These are phyloP conservation scores for Brasenia schreberi DNA, from an alignment of 164 flowering plant genomes.

Conservation along the genomic window DNA sequence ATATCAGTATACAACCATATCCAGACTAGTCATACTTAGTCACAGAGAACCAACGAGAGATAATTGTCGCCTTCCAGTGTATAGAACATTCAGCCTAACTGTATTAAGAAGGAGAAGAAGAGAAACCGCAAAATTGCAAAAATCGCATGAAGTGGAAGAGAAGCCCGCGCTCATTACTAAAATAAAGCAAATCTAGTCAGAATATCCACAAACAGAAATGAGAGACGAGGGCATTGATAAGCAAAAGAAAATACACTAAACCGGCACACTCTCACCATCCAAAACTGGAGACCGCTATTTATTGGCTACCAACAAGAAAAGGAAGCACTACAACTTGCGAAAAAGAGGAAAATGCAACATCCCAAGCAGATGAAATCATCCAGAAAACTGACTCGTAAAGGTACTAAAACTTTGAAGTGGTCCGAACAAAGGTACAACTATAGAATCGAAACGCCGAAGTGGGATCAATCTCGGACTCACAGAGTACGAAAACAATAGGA, in stretches of 20 bases:
- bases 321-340: not conserved
- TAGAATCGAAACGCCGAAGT: not conserved
- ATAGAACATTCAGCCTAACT: not conserved
- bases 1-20: too few relatives aligned
- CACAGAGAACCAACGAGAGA: too few relatives aligned
- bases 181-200: not conserved
- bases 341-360: not conserved
- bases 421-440: not conserved
- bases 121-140: not conserved
- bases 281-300: not conserved
- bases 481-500: not conserved
- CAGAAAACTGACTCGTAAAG: not conserved
- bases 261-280: not conserved
- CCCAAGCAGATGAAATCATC: not conserved
- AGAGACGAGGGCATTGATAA: not conserved
- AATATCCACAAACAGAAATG: not conserved
- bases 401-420: not conserved
- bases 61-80: too few relatives aligned
- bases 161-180: not conserved
- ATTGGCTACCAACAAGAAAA: not conserved
- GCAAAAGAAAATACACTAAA: not conserved
- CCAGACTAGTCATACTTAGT: too few relatives aligned
- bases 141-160: not conserved
- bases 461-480: not conserved
- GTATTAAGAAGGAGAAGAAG: not conserved